phyloP scores from a whole-genome alignment of 306 rosid genomes.

The Hippophae tibetana region DNA sequence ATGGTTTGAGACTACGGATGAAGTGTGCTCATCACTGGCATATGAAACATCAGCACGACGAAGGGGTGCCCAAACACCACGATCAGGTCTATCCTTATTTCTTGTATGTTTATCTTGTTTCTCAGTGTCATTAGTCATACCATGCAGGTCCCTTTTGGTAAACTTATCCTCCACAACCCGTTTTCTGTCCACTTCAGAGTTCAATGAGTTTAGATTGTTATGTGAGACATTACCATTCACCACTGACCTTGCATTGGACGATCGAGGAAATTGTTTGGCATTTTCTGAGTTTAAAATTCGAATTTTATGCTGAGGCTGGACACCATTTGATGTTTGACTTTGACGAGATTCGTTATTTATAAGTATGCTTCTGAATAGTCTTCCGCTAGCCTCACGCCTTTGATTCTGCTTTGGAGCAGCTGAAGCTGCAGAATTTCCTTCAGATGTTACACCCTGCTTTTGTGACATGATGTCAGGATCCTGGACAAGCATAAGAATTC shows the following conservation, averaged over 20 bases:
- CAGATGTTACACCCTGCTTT: conserved; percentile 30
- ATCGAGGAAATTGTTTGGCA: conserved; percentile 49
- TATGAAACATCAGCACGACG: conserved; percentile 60
- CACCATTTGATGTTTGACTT: conserved; percentile 36
- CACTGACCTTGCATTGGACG: conserved; percentile 38
- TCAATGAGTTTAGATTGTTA: conserved; percentile 37
- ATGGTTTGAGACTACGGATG: conserved; percentile 36
- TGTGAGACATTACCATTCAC: conserved; percentile 38
- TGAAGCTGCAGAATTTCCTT: conserved; percentile 45
- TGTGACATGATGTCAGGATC: conserved; percentile 32
- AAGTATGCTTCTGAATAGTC: conserved; percentile 66
- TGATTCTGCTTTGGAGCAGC: conserved; percentile 51
- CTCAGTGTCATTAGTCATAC: conserved; percentile 37
- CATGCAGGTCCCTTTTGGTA: conserved; percentile 43
- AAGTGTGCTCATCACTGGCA: conserved; percentile 37
- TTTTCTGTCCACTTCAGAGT: conserved; percentile 52
- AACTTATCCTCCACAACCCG: conserved; percentile 44
- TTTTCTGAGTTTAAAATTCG: conserved; percentile 51
- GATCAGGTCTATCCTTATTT: conserved; percentile 96
- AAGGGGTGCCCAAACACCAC: conserved; percentile 96
- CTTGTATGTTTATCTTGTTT: conserved; percentile 76
- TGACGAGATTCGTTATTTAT: conserved; percentile 59
- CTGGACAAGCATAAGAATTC: conserved; percentile 21
- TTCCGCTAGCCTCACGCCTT: conserved; percentile 68
- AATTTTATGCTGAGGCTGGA: conserved; percentile 52